Base-by-base conservation (phyloP, 768 basidiomycete species). In the Pulveroboletus sp. region DNA sequence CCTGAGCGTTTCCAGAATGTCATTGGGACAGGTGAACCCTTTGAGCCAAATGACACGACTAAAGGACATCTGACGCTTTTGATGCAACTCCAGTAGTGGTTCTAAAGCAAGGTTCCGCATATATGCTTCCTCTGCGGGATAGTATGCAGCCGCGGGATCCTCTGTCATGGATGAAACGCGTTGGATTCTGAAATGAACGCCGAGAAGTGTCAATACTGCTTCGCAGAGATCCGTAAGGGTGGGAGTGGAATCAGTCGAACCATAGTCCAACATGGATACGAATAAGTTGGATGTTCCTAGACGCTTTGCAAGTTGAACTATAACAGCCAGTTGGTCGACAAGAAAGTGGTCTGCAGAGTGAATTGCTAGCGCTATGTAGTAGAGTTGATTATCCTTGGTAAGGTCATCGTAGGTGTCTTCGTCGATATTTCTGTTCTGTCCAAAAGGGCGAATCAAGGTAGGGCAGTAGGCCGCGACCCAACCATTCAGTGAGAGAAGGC, bases 341-440 rank as follows among this genome's bases (percentile, higher is more conserved):
- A 98, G 82, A 73, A 99, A 99, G 66, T 99, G 97, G 74, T 99
- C 97, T 3, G 97, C 97, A 4, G 93, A 95, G 68, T 99, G 95
- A 38, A 99, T 89, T 55, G 94, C 82, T 58, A 98, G 87, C 48
- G 92, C 94, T 54, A 99, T 80, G 67, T 86, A 99, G 75, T 97
- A 99, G 16, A 97, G 76, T 56, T 87, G 85, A 58, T 90, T 85
- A 45, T 87, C 80, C 29, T 77, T 77, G 21, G 87, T 82, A 52
- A 99, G 84, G 68, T 94, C 94, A 59, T 92, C 90, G 67, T 93
- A 98, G 17, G 87, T 78, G 56, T 87, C 83, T 3, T 67, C 66
- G 32, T 67, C 66, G 46, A 94, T 84, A 52, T 82, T 78, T 58
- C 83, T 87, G 69, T 94, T 90, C 63, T 94, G 87, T 6, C 90